Conservation (phyloP, 768 basidiomycete species). For the Termitomyces sp. region DNA sequence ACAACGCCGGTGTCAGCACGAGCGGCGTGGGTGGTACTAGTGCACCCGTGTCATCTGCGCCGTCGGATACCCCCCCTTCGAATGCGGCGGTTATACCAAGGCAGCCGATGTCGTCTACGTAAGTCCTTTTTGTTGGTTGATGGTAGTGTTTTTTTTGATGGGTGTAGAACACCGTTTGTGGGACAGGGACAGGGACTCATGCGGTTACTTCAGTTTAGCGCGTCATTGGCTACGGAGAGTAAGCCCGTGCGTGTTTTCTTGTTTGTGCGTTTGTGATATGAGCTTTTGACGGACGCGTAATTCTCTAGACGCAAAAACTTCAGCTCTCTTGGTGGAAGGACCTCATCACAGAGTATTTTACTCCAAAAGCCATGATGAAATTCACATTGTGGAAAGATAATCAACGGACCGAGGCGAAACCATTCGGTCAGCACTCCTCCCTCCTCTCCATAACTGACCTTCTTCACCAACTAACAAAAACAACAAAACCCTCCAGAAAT, state of each 20-base stretch:
- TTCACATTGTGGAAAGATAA: conserved; percentile 89
- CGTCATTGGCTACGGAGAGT: conserved; percentile 50
- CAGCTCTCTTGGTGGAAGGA: conserved; percentile 63
- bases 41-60: background rate
- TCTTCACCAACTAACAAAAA: background rate
- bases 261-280: background rate
- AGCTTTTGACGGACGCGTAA: no score
- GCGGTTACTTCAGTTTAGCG: conserved; percentile 68
- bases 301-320: conserved; percentile 39
- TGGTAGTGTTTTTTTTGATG: background rate
- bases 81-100: conserved; percentile 13
- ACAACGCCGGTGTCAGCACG: no score
- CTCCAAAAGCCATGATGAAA: conserved; percentile 65
- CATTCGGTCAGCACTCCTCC: conserved; percentile 62
- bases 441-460: background rate
- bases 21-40: no score
- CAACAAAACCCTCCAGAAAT: conserved; percentile 61
- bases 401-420: conserved; percentile 71
- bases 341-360: conserved; percentile 66
- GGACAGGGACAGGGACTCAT: conserved; percentile 60
- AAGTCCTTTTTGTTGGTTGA: background rate
- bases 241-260: conserved; percentile 32
- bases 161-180: conserved; percentile 20
- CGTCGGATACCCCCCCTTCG: conserved; percentile 15
- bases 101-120: conserved; percentile 3